Percentiles rank a stretch among this genome's conserved stretches.
Conservation (phyloP, 1,139 yeast genomes). For the Yamadazyma atmosphaerica region DNA sequence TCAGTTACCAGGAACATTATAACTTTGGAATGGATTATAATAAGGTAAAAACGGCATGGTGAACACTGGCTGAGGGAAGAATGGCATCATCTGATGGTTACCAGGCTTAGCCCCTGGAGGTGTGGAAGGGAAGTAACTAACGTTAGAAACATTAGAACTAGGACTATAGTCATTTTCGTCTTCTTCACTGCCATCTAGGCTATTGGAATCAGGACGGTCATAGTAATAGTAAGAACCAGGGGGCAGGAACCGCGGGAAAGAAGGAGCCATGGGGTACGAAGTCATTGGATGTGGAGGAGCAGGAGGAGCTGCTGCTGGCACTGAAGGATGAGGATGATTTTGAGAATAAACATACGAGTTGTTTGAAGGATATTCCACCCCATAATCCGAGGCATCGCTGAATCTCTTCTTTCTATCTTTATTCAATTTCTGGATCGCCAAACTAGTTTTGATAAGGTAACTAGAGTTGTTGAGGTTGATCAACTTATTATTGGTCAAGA, state of each 20-base stretch:
- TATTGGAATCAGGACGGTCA: neutral
- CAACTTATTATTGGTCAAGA: conserved; percentile 36
- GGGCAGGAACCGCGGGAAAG: conserved; percentile 10
- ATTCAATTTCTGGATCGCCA: conserved; percentile 37
- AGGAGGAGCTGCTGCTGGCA: too few species aligned
- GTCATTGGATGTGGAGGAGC: conserved; percentile 8
- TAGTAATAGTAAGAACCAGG: conserved; percentile 6
- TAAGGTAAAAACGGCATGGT: conserved; percentile 7
- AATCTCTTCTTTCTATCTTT: conserved; percentile 10
- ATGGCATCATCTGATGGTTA: neutral
- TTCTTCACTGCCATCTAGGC: conserved; percentile 1
- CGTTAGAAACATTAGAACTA: neutral
- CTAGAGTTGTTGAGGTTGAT: conserved; percentile 23
- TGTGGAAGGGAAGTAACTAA: neutral
- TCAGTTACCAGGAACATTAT: conserved; percentile 11
- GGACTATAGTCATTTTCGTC: neutral
- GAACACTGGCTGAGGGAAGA: conserved; percentile 5
- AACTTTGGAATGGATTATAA: conserved; percentile 11
- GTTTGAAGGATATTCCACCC: neutral
- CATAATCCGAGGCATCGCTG: conserved; percentile 1
- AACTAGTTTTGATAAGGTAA: conserved; percentile 38
- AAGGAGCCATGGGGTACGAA: conserved; percentile 5
- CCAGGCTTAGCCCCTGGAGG: neutral
- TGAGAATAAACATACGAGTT: neutral
- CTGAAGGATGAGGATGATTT: too few species aligned